Conservation (phyloP, 164 flowering plant species). For the Nymphaea colorata region DNA sequence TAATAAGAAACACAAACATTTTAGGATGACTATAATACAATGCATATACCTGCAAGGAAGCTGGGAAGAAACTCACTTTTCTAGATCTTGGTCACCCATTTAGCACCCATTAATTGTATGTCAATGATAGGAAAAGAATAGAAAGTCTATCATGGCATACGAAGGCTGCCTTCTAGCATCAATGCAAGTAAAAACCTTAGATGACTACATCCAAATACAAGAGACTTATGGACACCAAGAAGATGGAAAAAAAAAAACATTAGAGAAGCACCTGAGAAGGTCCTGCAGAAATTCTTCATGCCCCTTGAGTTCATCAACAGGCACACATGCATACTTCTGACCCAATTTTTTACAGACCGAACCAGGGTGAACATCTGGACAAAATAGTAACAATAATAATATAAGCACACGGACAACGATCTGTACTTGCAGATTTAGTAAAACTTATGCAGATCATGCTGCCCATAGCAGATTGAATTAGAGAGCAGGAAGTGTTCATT, state of each 20-base stretch:
- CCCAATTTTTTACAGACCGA: slow-evolving; percentile 77
- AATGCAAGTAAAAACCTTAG: no score
- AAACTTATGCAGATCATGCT: no score
- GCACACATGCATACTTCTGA: slow-evolving; percentile 67
- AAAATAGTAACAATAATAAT: not conserved
- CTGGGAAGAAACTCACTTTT: no score
- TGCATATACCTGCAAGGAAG: no score
- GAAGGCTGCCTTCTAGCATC: not conserved
- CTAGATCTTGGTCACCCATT: no score
- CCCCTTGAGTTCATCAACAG: slow-evolving; percentile 43
- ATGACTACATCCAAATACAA: no score
- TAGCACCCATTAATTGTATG: not conserved
- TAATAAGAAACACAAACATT: not conserved
- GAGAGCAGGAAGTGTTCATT: not conserved
- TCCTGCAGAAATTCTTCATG: slow-evolving; percentile 59
- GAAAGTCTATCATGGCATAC: not conserved
- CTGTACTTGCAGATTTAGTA: no score
- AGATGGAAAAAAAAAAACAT: not conserved
- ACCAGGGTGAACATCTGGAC: slow-evolving; percentile 66
- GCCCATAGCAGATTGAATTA: no score
- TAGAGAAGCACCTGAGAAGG: slow-evolving; percentile 61
- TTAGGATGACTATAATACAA: not conserved
- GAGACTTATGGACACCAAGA: not conserved
- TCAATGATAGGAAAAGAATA: not conserved
- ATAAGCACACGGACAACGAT: not conserved